A percentile compares a stretch with the other conserved stretches of the same genome.
Conservation (phyloP, 305 asterid species). For the Ajuga reptans region DNA sequence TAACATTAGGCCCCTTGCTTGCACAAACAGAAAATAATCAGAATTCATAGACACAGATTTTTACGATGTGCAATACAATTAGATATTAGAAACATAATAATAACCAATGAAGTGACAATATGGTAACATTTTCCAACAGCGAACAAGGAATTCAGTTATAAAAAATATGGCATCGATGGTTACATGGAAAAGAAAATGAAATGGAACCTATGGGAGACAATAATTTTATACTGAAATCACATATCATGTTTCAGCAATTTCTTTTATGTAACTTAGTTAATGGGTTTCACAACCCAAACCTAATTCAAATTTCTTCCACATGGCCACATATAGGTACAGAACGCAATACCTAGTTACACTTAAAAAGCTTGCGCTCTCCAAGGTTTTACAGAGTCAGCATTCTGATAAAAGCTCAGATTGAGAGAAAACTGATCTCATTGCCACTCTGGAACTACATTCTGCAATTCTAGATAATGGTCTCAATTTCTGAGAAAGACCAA, state of each 20-base stretch:
- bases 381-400: not conserved
- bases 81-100: not conserved
- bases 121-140: not conserved
- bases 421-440: not conserved
- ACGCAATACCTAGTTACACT: not conserved
- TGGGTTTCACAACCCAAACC: not conserved
- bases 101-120: not conserved
- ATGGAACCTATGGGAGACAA: too few species aligned
- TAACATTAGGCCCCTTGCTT: slow-evolving; percentile 7
- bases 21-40: slow-evolving; percentile 9
- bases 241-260: not conserved
- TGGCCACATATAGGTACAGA: not conserved
- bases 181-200: too few species aligned
- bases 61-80: not conserved
- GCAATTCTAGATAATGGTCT: not conserved
- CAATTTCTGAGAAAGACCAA: not conserved
- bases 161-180: not conserved
- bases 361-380: not conserved
- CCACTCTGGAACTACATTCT: not conserved
- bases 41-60: not conserved
- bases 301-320: not conserved
- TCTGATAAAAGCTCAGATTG: not conserved
- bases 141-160: not conserved
- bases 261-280: not conserved
- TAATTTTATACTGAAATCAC: too few species aligned